These are phyloP conservation scores for Penicillium rolfsii DNA, from an alignment of 2,329 filamentous ascomycete genomes.

Conservation along the genomic window DNA sequence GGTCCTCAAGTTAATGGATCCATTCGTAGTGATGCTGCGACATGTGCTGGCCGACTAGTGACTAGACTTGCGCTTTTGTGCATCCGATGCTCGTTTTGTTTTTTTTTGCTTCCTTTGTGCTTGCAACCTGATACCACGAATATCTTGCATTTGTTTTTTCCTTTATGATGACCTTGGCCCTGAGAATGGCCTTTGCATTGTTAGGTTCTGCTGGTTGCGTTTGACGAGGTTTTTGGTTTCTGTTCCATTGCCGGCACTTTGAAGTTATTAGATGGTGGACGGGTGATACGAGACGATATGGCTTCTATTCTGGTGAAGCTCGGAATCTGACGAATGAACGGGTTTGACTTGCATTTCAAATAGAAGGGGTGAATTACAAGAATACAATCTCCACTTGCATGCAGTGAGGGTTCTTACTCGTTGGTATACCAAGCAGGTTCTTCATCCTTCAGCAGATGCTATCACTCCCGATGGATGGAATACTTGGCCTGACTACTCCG, in stretches of 20 bases:
- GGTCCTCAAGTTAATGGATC: slow-evolving; percentile 76
- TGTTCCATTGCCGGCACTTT: not conserved
- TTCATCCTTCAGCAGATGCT: too few relatives aligned
- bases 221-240: not conserved
- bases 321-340: not conserved
- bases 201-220: not conserved
- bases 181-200: not conserved
- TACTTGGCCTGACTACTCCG: too few relatives aligned
- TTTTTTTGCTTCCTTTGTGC: not conserved
- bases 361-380: not conserved
- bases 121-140: not conserved
- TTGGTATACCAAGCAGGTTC: not conserved
- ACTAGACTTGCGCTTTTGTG: slow-evolving; percentile 50
- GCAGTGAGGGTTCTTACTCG: slow-evolving; percentile 7
- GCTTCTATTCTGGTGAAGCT: not conserved
- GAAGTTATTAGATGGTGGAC: not conserved
- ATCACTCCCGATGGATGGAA: too few relatives aligned
- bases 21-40: slow-evolving; percentile 80
- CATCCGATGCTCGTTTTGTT: not conserved
- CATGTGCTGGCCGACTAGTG: slow-evolving; percentile 75
- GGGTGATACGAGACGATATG: not conserved
- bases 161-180: not conserved
- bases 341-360: not conserved
- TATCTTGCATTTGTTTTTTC: not conserved
- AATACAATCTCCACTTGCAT: not conserved